Evolutionary conservation across 1,284 basidiomycete genomes (phyloP), one percentile per base, ranked within the genome.

Genomic region (Golubevia sp.): DNA sequence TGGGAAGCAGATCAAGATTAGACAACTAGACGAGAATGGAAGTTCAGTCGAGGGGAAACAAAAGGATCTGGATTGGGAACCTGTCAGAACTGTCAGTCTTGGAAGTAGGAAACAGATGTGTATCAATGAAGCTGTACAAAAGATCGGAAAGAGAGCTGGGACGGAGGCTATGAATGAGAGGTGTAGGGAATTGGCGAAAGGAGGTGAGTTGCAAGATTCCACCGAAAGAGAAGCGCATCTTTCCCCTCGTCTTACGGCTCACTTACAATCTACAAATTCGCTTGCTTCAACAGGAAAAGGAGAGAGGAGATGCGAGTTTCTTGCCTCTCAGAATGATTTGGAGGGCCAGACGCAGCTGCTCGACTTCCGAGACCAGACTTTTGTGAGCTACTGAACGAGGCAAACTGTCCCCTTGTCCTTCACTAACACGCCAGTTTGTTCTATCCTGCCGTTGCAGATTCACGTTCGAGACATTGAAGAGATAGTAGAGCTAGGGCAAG

Each of bases 381-480:
- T 98, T 70, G 93, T 92, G 68, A 51, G 89, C n/a, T n/a, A n/a
- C n/a, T n/a, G n/a, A n/a, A n/a, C n/a, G n/a, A n/a, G n/a, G n/a
- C 84, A 3, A 48, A 2, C 20, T 30, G 50, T 58, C 49, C 24
- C 13, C 7, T 21, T 8, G 8, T 54, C 38, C n/a, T n/a, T n/a
- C n/a, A n/a, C n/a, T n/a, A n/a, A n/a, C n/a, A n/a, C n/a, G n/a
- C n/a, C n/a, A n/a, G n/a, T 8, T 13, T 49, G 8, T 25, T 4
- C 34, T 44, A 13, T 15, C 50, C 48, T 24, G 24, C 49, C 3
- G 56, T 11, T 34, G 6, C 61, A 94, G 93, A 91, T 92, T 0
- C 87, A 88, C 1, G 92, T 95, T 0, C 93, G 92, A 79, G 95
- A 97, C 71, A 97, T 99, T 5, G 96, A 98, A 81, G 95, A 98